A percentile compares a stretch with the other conserved stretches of the same genome.
These are phyloP conservation scores for thale cress (Arabidopsis thaliana) DNA, from an alignment of 345 rosid genomes.

Conservation along the genomic window DNA sequence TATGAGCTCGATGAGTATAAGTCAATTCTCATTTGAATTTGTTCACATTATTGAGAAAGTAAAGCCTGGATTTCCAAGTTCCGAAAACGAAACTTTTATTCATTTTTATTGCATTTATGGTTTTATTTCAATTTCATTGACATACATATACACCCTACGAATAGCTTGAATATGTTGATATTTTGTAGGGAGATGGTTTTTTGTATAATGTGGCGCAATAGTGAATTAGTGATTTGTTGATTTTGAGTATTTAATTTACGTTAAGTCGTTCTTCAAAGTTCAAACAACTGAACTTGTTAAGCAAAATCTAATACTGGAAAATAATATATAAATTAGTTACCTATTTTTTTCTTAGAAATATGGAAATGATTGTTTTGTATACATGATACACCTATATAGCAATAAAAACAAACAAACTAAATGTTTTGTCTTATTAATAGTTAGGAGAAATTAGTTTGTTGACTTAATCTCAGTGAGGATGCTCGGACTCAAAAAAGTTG, in stretches of 20 bases:
- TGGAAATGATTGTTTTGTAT: neutral
- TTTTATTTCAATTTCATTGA: neutral
- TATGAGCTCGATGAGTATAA: constrained; percentile 35
- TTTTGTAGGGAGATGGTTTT: neutral
- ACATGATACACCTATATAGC: neutral
- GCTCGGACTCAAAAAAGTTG: constrained; percentile 14
- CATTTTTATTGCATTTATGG: neutral
- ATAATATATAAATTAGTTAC: neutral
- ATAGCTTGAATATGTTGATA: constrained; percentile 7
- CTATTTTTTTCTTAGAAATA: neutral
- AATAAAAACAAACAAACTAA: neutral
- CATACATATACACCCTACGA: neutral
- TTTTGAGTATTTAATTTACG: neutral
- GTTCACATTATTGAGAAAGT: constrained; percentile 41
- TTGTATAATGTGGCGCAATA: too few relatives aligned
- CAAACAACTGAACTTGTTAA: neutral
- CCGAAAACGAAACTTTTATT: neutral
- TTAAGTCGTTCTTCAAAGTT: neutral
- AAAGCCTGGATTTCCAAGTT: constrained; percentile 24
- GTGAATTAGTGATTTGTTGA: neutral
- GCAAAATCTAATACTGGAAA: neutral
- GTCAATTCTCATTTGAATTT: constrained; percentile 44
- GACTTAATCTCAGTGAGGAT: constrained; percentile 14
- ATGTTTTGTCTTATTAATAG: neutral
- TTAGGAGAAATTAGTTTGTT: constrained; percentile 6